These are phyloP conservation scores for Hibiscus syriacus DNA, from an alignment of 345 rosid species.

Conservation along the genomic window DNA sequence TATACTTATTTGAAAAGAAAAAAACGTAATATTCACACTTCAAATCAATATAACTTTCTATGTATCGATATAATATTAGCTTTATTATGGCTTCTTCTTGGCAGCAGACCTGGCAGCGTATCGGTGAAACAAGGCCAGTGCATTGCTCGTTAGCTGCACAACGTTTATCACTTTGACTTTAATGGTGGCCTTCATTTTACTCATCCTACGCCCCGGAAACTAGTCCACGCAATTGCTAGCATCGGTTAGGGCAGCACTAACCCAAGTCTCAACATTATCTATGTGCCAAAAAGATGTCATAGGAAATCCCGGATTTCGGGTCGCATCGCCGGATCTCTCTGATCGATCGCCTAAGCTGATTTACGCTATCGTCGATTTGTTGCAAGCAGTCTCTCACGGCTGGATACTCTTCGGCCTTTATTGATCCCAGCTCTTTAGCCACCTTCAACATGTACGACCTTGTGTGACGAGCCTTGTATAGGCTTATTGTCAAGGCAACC, in stretches of 20 bases:
- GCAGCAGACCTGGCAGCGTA: slow-evolving; percentile 44
- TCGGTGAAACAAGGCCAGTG: slow-evolving; percentile 58
- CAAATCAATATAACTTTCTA: neutral
- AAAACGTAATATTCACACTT: slow-evolving; percentile 11
- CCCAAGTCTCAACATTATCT: slow-evolving; percentile 65
- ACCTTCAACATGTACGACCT: slow-evolving; percentile 46
- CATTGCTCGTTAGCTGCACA: slow-evolving; percentile 71
- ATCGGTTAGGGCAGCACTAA: slow-evolving; percentile 64
- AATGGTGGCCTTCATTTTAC: slow-evolving; percentile 61
- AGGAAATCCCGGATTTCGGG: slow-evolving; percentile 3
- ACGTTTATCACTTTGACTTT: slow-evolving; percentile 68
- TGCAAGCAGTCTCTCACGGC: slow-evolving; percentile 49
- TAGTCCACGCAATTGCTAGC: slow-evolving; percentile 44
- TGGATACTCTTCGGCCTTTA: slow-evolving; percentile 35
- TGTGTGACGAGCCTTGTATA: slow-evolving; percentile 41
- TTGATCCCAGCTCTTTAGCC: slow-evolving; percentile 27
- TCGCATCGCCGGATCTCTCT: slow-evolving; percentile 42
- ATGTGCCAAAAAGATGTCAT: slow-evolving; percentile 40
- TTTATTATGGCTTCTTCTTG: neutral
- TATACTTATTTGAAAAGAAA: neutral
- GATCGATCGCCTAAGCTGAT: slow-evolving; percentile 54
- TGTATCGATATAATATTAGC: neutral
- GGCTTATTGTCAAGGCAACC: slow-evolving; percentile 54
- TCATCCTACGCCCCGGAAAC: slow-evolving; percentile 49
- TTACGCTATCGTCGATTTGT: slow-evolving; percentile 47